Evolutionary conservation across 129 eudicot species (phyloP).

Genomic region (Ambrosia artemisiifolia): DNA sequence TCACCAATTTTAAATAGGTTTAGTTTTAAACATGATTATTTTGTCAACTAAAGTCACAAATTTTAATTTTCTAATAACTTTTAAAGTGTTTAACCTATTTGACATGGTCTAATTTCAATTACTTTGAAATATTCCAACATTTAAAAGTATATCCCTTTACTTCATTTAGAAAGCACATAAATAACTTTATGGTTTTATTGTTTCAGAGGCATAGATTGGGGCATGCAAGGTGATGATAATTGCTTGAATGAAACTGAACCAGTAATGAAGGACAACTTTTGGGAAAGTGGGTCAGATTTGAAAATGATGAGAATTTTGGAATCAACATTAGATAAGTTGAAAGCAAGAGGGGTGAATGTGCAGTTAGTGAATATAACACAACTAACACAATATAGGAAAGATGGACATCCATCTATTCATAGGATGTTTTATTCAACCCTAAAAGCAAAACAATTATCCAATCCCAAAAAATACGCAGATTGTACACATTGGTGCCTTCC

Average conservation of each 20-base stretch:
- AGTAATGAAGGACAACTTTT: constrained; percentile 30
- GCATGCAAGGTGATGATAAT: constrained; percentile 22
- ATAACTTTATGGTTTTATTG: neutral
- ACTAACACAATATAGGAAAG: constrained; percentile 43
- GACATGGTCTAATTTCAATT: neutral
- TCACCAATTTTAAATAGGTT: too few species aligned
- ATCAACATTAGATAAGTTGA: constrained; percentile 16
- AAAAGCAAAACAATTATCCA: constrained; percentile 33
- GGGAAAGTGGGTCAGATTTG: constrained; percentile 45
- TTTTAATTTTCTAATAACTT: too few species aligned
- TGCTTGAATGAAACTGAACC: constrained; percentile 48
- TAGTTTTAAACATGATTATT: too few species aligned
- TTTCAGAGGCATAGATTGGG: constrained; percentile 42
- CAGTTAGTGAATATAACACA: constrained; percentile 44
- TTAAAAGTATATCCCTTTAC: too few species aligned
- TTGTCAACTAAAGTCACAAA: too few species aligned
- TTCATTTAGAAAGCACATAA: neutral
- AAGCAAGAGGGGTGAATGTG: constrained; percentile 34
- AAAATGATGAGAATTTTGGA: constrained; percentile 43
- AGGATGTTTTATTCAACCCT: constrained; percentile 32
- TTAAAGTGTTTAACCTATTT: neutral
- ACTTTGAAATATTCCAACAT: too few species aligned
- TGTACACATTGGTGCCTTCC: constrained; percentile 62
- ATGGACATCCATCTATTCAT: constrained; percentile 45
- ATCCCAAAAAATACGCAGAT: constrained; percentile 38